Conservation (phyloP, 2,329 filamentous ascomycete genomes). For the Bertia moriformis region DNA sequence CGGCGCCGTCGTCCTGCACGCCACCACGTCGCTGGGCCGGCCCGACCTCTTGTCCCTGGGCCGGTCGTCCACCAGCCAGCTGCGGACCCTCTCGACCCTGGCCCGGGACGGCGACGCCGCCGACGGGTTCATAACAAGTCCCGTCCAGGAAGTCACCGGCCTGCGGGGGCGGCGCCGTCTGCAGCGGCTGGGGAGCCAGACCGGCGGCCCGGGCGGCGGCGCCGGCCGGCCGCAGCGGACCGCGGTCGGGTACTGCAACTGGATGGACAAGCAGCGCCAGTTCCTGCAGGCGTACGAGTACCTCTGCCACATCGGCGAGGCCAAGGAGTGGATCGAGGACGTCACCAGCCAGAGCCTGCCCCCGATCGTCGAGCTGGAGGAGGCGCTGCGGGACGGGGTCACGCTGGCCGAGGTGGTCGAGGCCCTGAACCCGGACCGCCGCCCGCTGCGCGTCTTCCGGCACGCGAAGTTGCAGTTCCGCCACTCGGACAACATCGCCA, state of each 20-base stretch:
- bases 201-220: constrained; percentile 31
- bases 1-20: not conserved
- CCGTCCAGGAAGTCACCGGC: constrained; percentile 75
- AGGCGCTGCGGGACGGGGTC: constrained; percentile 81
- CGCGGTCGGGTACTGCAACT: constrained; percentile 67
- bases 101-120: constrained; percentile 62
- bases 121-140: constrained; percentile 64
- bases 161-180: constrained; percentile 70
- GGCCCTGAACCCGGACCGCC: constrained; percentile 63
- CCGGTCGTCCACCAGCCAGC: constrained; percentile 76
- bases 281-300: constrained; percentile 97
- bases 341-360: constrained; percentile 74
- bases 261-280: constrained; percentile 98
- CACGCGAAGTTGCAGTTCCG: constrained; percentile 76
- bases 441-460: constrained; percentile 72
- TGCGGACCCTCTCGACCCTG: constrained; percentile 73
- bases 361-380: constrained; percentile 83
- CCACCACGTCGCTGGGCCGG: constrained; percentile 34
- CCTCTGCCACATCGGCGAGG: constrained; percentile 94
- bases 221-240: constrained; percentile 27
- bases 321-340: constrained; percentile 97
- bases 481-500: constrained; percentile 93
- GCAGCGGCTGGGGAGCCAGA: no score
- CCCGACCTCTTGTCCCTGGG: constrained; percentile 71
- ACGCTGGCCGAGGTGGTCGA: constrained; percentile 90